These are phyloP conservation scores for Asclepias syriaca DNA, from an alignment of 257 asterid genomes.

Conservation along the genomic window DNA sequence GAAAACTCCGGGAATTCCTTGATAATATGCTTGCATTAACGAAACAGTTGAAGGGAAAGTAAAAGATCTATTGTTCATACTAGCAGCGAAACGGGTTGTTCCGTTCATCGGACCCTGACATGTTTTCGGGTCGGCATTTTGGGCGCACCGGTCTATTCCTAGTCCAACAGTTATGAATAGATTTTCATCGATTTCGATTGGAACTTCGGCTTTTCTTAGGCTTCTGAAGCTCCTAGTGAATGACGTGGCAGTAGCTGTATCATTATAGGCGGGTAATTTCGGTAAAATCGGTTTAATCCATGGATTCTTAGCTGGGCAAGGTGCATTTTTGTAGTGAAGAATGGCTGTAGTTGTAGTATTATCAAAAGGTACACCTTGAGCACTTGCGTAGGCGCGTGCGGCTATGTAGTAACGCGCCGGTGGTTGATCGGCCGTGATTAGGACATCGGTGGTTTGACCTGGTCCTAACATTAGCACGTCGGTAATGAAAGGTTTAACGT, in stretches of 20 bases:
- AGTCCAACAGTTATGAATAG: conserved; percentile 73
- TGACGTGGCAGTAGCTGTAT: conserved; percentile 69
- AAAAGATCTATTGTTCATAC: conserved; percentile 88
- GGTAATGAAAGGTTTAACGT: conserved; percentile 78
- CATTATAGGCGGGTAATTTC: conserved; percentile 66
- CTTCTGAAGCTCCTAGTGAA: conserved; percentile 67
- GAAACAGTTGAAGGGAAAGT: conserved; percentile 74
- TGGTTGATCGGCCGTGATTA: conserved; percentile 62
- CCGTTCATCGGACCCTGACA: conserved; percentile 86
- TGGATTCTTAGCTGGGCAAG: conserved; percentile 45
- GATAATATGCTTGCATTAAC: conserved; percentile 67
- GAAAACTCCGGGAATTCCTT: conserved; percentile 76
- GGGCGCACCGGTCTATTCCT: conserved; percentile 68
- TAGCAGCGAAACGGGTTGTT: conserved; percentile 74
- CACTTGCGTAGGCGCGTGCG: conserved; percentile 86
- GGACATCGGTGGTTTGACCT: conserved; percentile 89
- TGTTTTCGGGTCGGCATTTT: conserved; percentile 34
- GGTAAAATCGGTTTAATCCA: conserved; percentile 44
- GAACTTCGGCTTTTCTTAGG: conserved; percentile 46
- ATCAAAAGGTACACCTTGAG: conserved; percentile 78
- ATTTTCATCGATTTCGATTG: conserved; percentile 65
- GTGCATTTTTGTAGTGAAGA: conserved; percentile 53
- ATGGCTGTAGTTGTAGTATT: conserved; percentile 93
- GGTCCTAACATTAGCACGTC: conserved; percentile 88
- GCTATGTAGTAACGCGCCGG: conserved; percentile 77